Percentiles rank a stretch among this genome's conserved stretches.
phyloP scores from a whole-genome alignment of 1,139 yeast species.

The Ogataea hybrid region DNA sequence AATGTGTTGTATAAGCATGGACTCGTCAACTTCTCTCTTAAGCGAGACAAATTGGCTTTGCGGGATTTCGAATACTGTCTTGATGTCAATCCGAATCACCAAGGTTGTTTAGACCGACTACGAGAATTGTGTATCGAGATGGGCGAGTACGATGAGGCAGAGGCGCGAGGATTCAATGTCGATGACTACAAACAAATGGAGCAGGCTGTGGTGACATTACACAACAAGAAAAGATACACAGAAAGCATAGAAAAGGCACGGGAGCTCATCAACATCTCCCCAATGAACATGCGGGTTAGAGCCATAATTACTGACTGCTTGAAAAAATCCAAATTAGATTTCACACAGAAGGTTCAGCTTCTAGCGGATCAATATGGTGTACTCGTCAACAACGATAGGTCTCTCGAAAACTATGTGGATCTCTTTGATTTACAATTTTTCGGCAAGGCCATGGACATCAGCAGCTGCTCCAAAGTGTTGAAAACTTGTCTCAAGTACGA shows the following conservation, averaged over 20 bases:
- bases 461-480: constrained; percentile 29
- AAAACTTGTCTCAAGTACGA: constrained; percentile 61
- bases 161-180: constrained; percentile 3
- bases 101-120: constrained; percentile 44
- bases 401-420: constrained; percentile 21
- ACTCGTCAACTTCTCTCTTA: constrained; percentile 48
- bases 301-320: constrained; percentile 29
- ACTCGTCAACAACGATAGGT: constrained; percentile 22
- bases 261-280: constrained; percentile 29
- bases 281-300: constrained; percentile 30
- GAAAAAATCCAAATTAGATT: constrained; percentile 11
- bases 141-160: constrained; percentile 37
- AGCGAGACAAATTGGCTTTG: constrained; percentile 47
- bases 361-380: constrained; percentile 25
- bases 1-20: constrained; percentile 54
- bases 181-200: constrained; percentile 14
- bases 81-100: constrained; percentile 27
- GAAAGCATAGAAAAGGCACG: constrained; percentile 28
- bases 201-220: constrained; percentile 13
- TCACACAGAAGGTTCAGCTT: constrained; percentile 17
- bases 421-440: constrained; percentile 27
- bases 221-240: constrained; percentile 21
- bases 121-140: constrained; percentile 44
- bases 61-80: constrained; percentile 46
- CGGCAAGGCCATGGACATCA: constrained; percentile 22